Percentiles rank a stretch among this genome's conserved stretches.
These are phyloP conservation scores for Fraxinus angustifolia DNA, from an alignment of 305 asterid species.

Conservation along the genomic window DNA sequence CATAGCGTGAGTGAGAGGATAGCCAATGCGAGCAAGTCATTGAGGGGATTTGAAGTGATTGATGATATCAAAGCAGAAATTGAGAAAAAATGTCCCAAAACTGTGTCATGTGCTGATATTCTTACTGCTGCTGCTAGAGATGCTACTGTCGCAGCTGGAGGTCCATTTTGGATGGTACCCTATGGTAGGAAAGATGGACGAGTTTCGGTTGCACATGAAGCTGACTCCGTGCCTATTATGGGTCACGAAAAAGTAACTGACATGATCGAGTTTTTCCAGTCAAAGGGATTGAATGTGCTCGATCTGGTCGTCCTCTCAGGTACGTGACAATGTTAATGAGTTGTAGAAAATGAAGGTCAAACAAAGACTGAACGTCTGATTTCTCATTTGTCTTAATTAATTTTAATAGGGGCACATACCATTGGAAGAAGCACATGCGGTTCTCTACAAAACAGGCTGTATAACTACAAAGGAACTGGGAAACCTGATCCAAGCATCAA, in stretches of 20 bases:
- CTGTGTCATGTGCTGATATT: slow-evolving; percentile 82
- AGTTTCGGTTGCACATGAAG: slow-evolving; percentile 55
- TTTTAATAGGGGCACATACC: slow-evolving; percentile 60
- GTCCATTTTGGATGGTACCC: slow-evolving; percentile 80
- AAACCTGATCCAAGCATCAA: slow-evolving; percentile 47
- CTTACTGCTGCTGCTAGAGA: slow-evolving; percentile 65
- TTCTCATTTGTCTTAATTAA: not conserved
- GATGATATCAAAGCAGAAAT: slow-evolving; percentile 60
- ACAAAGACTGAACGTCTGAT: not conserved
- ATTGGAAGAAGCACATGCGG: slow-evolving; percentile 66
- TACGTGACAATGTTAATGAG: not conserved
- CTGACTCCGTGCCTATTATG: slow-evolving; percentile 41
- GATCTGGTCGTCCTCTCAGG: slow-evolving; percentile 74
- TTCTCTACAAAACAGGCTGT: slow-evolving; percentile 53
- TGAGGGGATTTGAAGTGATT: slow-evolving; percentile 64
- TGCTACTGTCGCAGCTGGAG: slow-evolving; percentile 61
- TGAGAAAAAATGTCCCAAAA: slow-evolving; percentile 63
- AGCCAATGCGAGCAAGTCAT: slow-evolving; percentile 48
- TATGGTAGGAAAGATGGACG: slow-evolving; percentile 76
- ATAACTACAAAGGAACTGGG: slow-evolving; percentile 39
- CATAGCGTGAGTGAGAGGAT: slow-evolving; percentile 57
- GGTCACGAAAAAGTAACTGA: slow-evolving; percentile 68
- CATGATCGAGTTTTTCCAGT: slow-evolving; percentile 61
- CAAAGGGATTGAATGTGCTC: slow-evolving; percentile 67
- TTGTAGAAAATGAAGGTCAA: not conserved